Evolutionary conservation across 2,329 filamentous ascomycete species (phyloP).

Genomic region (Phyllosticta citrichinensis): DNA sequence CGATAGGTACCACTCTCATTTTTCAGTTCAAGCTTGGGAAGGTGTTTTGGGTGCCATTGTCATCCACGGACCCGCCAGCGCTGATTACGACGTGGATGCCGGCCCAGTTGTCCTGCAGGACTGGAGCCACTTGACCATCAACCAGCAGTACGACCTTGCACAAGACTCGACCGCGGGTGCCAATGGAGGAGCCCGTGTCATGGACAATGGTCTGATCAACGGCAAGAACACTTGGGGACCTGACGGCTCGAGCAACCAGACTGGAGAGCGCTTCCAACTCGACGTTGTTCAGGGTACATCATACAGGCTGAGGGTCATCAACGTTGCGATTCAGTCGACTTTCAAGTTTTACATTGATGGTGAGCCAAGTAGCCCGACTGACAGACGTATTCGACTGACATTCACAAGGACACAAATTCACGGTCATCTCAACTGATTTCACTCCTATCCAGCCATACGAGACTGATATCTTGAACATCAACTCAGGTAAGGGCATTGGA

Average conservation of each 20-base stretch:
- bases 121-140: conserved; percentile 24
- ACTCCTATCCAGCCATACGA: conserved; percentile 33
- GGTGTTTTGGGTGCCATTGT: conserved; percentile 30
- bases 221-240: conserved; percentile 45
- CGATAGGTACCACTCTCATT: conserved; percentile 20
- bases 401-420: conserved; percentile 30
- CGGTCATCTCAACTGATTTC: conserved; percentile 35
- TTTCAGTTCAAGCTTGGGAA: conserved; percentile 23
- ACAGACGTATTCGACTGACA: background rate
- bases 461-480: conserved; percentile 25
- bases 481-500: conserved; percentile 25
- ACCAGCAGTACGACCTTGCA: conserved; percentile 14
- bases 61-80: conserved; percentile 28
- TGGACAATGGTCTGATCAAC: conserved; percentile 42
- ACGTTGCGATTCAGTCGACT: conserved; percentile 34
- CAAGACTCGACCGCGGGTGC: conserved; percentile 20
- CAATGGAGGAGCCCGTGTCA: conserved; percentile 23
- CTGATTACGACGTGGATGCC: conserved; percentile 30
- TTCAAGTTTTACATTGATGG: conserved; percentile 35
- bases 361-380: background rate
- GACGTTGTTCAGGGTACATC: conserved; percentile 37
- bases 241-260: conserved; percentile 22
- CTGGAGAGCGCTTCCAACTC: conserved; percentile 24
- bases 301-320: conserved; percentile 51
- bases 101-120: conserved; percentile 32